Percentiles rank a stretch among this genome's conserved stretches.
phyloP scores from a whole-genome alignment of 2,329 filamentous ascomycete species.

The Periconia sp. region DNA sequence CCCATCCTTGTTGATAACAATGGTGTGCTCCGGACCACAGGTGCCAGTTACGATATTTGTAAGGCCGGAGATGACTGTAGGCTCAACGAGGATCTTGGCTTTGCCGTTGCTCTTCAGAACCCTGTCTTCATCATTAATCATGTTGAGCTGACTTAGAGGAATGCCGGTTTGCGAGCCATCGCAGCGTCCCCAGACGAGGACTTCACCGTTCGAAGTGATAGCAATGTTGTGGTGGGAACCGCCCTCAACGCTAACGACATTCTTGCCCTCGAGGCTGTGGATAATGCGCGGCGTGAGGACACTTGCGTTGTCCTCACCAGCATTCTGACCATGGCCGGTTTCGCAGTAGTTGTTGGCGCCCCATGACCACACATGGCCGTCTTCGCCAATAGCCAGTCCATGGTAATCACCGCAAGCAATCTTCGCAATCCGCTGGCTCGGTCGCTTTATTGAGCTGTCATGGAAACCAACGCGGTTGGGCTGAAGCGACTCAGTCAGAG shows the following conservation, averaged over 20 bases:
- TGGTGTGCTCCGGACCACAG: slow-evolving; percentile 74
- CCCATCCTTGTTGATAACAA: slow-evolving; percentile 72
- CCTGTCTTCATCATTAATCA: slow-evolving; percentile 46
- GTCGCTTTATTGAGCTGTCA: slow-evolving; percentile 35
- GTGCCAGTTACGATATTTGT: slow-evolving; percentile 62
- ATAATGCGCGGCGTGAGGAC: slow-evolving; percentile 72
- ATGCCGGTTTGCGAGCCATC: slow-evolving; percentile 64
- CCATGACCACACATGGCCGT: slow-evolving; percentile 78
- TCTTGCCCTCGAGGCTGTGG: slow-evolving; percentile 65
- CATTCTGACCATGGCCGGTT: slow-evolving; percentile 69
- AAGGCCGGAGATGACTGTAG: slow-evolving; percentile 67
- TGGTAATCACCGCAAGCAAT: slow-evolving; percentile 79
- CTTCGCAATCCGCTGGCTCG: slow-evolving; percentile 62
- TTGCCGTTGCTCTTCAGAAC: slow-evolving; percentile 10
- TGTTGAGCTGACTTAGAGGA: slow-evolving; percentile 31
- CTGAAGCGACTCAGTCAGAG: slow-evolving; percentile 59
- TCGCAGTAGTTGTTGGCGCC: slow-evolving; percentile 88
- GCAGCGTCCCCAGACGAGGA: slow-evolving; percentile 65
- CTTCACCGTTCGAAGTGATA: slow-evolving; percentile 59
- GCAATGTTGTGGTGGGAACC: slow-evolving; percentile 77
- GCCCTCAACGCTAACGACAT: slow-evolving; percentile 73
- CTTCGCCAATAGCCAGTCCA: slow-evolving; percentile 74
- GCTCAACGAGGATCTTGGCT: slow-evolving; percentile 64
- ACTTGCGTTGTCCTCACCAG: slow-evolving; percentile 72
- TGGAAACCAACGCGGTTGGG: slow-evolving; percentile 65